These are phyloP conservation scores for Elasticomyces elasticus DNA, from an alignment of 495 filamentous ascomycete genomes.

Conservation along the genomic window DNA sequence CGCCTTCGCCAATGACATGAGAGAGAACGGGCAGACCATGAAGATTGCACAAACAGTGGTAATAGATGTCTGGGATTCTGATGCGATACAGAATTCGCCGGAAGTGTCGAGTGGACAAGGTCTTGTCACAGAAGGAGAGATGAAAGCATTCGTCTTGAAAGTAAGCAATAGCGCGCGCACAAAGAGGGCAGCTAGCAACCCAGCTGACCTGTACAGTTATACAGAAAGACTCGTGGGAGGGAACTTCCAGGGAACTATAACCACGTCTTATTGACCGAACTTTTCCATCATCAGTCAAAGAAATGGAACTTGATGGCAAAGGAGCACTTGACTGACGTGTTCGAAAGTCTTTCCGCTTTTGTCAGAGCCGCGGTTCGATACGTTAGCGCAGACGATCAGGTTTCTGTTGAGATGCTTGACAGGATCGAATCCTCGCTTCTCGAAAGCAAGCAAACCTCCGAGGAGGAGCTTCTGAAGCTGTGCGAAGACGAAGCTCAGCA, in stretches of 20 bases:
- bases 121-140: not conserved
- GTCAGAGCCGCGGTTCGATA: slow-evolving; percentile 13
- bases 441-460: not conserved
- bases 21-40: slow-evolving; percentile 35
- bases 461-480: slow-evolving; percentile 11
- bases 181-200: not conserved
- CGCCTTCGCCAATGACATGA: slow-evolving; percentile 39
- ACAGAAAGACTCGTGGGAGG: slow-evolving; percentile 27
- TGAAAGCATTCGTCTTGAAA: not conserved
- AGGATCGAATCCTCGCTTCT: slow-evolving; percentile 12
- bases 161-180: not conserved
- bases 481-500: not conserved
- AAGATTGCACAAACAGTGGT: not conserved
- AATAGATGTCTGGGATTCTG: not conserved
- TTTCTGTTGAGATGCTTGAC: slow-evolving; percentile 39
- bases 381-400: slow-evolving; percentile 16
- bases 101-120: not conserved
- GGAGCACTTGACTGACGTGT: slow-evolving; percentile 17
- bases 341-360: slow-evolving; percentile 13
- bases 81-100: not conserved
- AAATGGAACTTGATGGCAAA: slow-evolving; percentile 25
- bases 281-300: slow-evolving; percentile 12
- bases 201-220: slow-evolving; percentile 15
- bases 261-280: slow-evolving; percentile 38
- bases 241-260: slow-evolving; percentile 47